Percentiles rank a stretch among this genome's conserved stretches.
These are phyloP conservation scores for Rhododendron ovatum DNA, from an alignment of 148 eudicot genomes.

Conservation along the genomic window DNA sequence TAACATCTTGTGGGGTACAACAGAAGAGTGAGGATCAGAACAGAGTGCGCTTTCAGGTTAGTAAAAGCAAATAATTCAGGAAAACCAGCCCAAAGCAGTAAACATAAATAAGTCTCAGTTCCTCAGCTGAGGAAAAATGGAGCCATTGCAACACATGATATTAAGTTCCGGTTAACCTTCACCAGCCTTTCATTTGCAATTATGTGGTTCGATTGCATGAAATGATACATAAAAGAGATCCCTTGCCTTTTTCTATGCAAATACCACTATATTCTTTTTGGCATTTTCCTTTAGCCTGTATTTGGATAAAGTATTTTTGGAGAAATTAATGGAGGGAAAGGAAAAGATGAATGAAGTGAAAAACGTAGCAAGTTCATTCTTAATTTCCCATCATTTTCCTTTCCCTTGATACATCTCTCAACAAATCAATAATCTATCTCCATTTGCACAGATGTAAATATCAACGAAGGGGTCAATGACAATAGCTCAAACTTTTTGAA, in stretches of 20 bases:
- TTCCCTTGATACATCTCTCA: background rate
- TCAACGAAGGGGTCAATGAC: background rate
- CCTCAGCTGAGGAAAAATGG: background rate
- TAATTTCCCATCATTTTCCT: background rate
- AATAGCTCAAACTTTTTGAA: background rate
- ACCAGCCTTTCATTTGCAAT: too few relatives aligned
- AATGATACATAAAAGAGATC: too few relatives aligned
- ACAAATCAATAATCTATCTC: background rate
- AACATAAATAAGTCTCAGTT: background rate
- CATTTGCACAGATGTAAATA: background rate
- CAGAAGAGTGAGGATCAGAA: background rate
- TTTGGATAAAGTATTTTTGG: background rate
- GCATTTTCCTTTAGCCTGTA: background rate
- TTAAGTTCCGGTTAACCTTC: too few relatives aligned
- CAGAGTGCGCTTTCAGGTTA: background rate
- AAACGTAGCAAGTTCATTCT: background rate
- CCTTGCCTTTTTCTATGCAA: background rate
- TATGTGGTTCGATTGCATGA: too few relatives aligned
- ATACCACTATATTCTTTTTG: background rate
- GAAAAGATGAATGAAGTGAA: background rate
- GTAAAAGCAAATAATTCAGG: background rate
- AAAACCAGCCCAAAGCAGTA: background rate
- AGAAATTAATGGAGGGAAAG: background rate
- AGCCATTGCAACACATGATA: background rate
- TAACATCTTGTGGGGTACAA: background rate